These are phyloP conservation scores for Quercus robur DNA, from an alignment of 306 rosid species.

Conservation along the genomic window DNA sequence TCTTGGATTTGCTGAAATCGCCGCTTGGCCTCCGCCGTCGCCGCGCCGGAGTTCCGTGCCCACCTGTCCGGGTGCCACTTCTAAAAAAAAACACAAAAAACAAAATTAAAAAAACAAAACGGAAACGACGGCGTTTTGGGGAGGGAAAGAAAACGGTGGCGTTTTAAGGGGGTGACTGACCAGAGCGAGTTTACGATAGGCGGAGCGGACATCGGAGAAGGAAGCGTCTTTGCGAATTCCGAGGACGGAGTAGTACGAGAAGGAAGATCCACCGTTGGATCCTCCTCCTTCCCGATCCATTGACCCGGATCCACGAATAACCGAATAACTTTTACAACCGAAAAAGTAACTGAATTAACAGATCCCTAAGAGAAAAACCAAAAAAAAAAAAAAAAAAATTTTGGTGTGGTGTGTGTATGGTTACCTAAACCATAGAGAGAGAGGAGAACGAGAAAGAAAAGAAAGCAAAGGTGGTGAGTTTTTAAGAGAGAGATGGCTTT, in stretches of 20 bases:
- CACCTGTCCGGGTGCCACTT: constrained; percentile 94
- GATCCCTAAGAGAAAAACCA: too few species aligned
- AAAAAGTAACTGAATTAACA: background rate
- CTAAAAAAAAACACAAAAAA: constrained; percentile 20
- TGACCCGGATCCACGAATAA: background rate
- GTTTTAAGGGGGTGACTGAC: constrained; percentile 20
- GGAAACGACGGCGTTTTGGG: background rate
- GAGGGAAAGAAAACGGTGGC: background rate
- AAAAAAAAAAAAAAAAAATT: rapidly evolving
- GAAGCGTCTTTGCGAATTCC: constrained; percentile 86
- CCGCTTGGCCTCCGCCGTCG: constrained; percentile 73
- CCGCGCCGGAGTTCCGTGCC: constrained; percentile 48
- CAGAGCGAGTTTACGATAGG: constrained; percentile 91
- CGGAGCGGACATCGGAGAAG: constrained; percentile 80
- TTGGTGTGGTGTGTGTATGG: too few species aligned
- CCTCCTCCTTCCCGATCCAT: constrained; percentile 91
- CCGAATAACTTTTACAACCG: background rate
- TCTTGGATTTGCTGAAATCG: constrained; percentile 95
- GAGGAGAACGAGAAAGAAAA: background rate
- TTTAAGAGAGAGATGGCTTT: background rate
- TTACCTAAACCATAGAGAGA: too few species aligned
- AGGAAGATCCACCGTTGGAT: constrained; percentile 76
- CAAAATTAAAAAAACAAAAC: background rate
- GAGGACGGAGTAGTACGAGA: constrained; percentile 69
- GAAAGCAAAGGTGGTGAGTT: constrained; percentile 1